Percentiles rank a stretch among this genome's conserved stretches.
Conservation (phyloP, 129 eudicot species). For the Rutidosis leptorrhynchoides region DNA sequence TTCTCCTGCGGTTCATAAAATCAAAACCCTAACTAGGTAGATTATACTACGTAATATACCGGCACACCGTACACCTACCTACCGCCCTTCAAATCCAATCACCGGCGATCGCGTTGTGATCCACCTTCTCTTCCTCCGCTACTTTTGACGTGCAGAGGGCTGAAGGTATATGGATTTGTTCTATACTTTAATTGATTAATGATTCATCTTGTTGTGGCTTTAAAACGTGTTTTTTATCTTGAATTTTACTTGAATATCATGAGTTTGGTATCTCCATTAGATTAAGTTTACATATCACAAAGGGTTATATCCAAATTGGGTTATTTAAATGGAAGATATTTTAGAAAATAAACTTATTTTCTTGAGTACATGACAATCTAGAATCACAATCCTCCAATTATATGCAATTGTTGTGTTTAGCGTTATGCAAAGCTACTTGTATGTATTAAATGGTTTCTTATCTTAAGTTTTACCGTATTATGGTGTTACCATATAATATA, state of each 20-base stretch:
- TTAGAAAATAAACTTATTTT: not conserved
- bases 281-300: not conserved
- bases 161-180: too few species aligned
- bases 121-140: too few species aligned
- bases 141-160: too few species aligned
- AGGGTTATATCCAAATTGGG: not conserved
- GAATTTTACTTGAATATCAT: not conserved
- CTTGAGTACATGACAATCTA: not conserved
- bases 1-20: too few species aligned
- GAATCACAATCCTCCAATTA: not conserved
- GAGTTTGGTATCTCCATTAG: not conserved
- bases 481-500: not conserved
- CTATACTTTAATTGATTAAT: constrained; percentile 9
- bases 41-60: too few species aligned
- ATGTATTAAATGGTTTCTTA: not conserved
- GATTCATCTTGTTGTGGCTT: not conserved
- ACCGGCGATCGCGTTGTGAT: too few species aligned
- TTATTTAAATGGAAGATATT: not conserved
- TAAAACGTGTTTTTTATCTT: not conserved
- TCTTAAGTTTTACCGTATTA: not conserved
- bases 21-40: too few species aligned
- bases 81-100: too few species aligned
- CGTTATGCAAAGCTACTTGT: not conserved
- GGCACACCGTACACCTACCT: too few species aligned
- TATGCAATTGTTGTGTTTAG: not conserved